phyloP scores from a whole-genome alignment of 2,329 filamentous ascomycete species.

The Pseudocercospora macadamiae region DNA sequence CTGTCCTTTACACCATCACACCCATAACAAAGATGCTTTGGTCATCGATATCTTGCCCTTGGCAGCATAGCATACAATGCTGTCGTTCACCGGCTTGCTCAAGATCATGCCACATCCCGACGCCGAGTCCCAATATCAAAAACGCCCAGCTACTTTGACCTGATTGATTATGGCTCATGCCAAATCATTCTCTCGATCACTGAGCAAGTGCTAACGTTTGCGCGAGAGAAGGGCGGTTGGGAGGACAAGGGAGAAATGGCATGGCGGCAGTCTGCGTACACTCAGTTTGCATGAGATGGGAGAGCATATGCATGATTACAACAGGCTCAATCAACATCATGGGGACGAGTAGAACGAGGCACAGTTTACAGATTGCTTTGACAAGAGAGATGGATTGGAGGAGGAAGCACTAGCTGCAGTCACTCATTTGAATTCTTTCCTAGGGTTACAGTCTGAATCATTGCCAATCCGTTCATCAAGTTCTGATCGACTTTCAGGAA shows the following conservation, averaged over 20 bases:
- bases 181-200: too few relatives aligned
- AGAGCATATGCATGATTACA: too few relatives aligned
- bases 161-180: too few relatives aligned
- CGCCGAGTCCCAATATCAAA: not conserved
- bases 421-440: slow-evolving; percentile 28
- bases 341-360: not conserved
- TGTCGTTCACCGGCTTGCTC: not conserved
- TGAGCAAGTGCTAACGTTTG: too few relatives aligned
- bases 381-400: not conserved
- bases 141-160: too few relatives aligned
- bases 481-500: too few relatives aligned
- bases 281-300: too few relatives aligned
- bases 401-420: slow-evolving; percentile 26
- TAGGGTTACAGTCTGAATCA: slow-evolving; percentile 15
- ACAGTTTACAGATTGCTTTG: slow-evolving; percentile 1
- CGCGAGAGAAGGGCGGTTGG: too few relatives aligned
- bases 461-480: not conserved
- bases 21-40: slow-evolving; percentile 9
- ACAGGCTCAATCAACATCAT: too few relatives aligned
- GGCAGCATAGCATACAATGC: slow-evolving; percentile 7
- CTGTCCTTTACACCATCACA: slow-evolving; percentile 8
- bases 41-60: slow-evolving; percentile 13
- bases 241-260: too few relatives aligned
- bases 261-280: too few relatives aligned
- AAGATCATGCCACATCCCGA: not conserved